Evolutionary conservation across 306 rosid species (phyloP).

Genomic region (Cicer judaicum): DNA sequence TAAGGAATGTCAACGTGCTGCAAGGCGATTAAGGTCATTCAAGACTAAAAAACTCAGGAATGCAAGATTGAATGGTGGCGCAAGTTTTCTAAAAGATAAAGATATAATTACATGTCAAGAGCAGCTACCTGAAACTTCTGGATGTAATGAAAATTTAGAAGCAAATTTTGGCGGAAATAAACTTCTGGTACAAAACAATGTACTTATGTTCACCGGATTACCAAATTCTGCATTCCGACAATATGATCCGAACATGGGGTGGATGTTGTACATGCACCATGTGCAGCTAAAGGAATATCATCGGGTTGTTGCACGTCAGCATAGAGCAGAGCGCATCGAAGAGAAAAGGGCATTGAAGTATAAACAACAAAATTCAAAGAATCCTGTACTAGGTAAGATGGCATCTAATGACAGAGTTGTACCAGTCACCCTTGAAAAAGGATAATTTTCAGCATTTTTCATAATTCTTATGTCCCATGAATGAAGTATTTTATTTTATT

Average conservation of each 20-base stretch:
- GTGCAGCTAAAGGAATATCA: slow-evolving; percentile 33
- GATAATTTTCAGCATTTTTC: neutral
- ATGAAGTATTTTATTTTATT: neutral
- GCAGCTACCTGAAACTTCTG: slow-evolving; percentile 5
- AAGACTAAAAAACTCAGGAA: slow-evolving; percentile 31
- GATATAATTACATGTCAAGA: slow-evolving; percentile 14
- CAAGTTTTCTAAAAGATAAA: slow-evolving; percentile 22
- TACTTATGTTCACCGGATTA: neutral
- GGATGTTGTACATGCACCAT: slow-evolving; percentile 24
- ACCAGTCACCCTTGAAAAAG: neutral
- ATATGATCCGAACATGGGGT: slow-evolving; percentile 30
- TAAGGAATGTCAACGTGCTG: slow-evolving; percentile 31
- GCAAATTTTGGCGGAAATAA: slow-evolving; percentile 18
- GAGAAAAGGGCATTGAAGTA: slow-evolving; percentile 35
- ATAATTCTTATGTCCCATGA: neutral
- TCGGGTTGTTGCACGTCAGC: slow-evolving; percentile 25
- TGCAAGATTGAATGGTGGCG: neutral
- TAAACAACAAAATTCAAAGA: slow-evolving; percentile 20
- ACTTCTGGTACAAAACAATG: slow-evolving; percentile 34
- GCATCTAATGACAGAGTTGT: neutral
- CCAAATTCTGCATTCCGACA: slow-evolving; percentile 21
- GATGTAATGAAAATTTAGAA: neutral
- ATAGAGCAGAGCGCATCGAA: slow-evolving; percentile 25
- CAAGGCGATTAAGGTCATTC: slow-evolving; percentile 36
- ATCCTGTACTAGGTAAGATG: slow-evolving; percentile 6